Evolutionary conservation across 441 rosid genomes (phyloP).

Genomic region (Dalechampia spathulata): DNA sequence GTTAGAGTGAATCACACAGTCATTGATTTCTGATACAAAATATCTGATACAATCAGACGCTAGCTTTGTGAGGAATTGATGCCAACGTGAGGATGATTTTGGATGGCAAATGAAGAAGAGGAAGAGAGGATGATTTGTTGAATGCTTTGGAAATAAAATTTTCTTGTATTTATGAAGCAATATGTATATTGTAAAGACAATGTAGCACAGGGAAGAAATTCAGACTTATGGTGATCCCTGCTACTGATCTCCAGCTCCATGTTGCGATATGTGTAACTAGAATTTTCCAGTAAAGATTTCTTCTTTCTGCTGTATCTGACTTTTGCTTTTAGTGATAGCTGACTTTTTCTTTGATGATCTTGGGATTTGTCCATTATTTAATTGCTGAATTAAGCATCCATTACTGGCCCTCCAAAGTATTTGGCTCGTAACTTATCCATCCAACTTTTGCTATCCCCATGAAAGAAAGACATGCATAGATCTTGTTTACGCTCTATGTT

Average conservation of each 20-base stretch:
- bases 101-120: neutral
- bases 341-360: neutral
- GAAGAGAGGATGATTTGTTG: constrained; percentile 10
- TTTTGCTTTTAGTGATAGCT: constrained; percentile 14
- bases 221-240: no score
- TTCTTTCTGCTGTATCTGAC: constrained; percentile 28
- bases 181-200: constrained; percentile 40
- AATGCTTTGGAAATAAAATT: constrained; percentile 13
- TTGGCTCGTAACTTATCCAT: no score
- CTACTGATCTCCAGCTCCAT: no score
- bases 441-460: constrained; percentile 13
- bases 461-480: no score
- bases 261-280: constrained; percentile 35
- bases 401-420: no score
- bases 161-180: constrained; percentile 25
- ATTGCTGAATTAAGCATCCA: no score
- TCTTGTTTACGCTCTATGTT: no score
- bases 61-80: no score
- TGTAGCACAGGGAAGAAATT: constrained; percentile 30
- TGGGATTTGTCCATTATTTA: neutral
- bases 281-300: constrained; percentile 29
- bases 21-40: constrained; percentile 2
- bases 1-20: constrained; percentile 25
- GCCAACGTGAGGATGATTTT: neutral
- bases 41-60: neutral